These are phyloP conservation scores for Barbatosphaeria neglecta DNA, from an alignment of 495 filamentous ascomycete species.

Conservation along the genomic window DNA sequence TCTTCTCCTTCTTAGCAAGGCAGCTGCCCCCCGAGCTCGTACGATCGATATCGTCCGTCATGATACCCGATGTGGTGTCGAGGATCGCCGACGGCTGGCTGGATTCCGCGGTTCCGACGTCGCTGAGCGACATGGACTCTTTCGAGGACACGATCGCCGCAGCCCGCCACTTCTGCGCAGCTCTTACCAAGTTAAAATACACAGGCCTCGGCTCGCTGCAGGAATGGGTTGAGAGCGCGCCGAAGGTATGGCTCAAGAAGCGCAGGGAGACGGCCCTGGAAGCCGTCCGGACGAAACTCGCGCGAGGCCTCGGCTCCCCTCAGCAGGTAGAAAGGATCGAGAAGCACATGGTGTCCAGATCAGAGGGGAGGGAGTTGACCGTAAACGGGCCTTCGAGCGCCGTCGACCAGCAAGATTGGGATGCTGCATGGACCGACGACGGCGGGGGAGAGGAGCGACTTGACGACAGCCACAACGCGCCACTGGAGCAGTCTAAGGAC, in stretches of 20 bases:
- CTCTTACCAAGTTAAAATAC: slow-evolving; percentile 52
- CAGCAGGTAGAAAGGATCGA: slow-evolving; percentile 72
- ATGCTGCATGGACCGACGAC: slow-evolving; percentile 57
- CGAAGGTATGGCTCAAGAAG: slow-evolving; percentile 76
- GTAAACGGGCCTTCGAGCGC: slow-evolving; percentile 36
- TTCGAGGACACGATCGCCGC: slow-evolving; percentile 55
- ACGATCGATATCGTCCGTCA: slow-evolving; percentile 46
- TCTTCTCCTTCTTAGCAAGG: slow-evolving; percentile 54
- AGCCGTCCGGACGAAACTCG: slow-evolving; percentile 54
- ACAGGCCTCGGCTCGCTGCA: slow-evolving; percentile 55
- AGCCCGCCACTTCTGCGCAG: slow-evolving; percentile 50
- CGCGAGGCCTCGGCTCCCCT: slow-evolving; percentile 47
- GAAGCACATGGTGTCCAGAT: slow-evolving; percentile 59
- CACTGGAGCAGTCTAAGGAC: neutral
- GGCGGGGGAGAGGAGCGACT: slow-evolving; percentile 30
- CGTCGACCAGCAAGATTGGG: slow-evolving; percentile 59
- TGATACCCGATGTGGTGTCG: slow-evolving; percentile 55
- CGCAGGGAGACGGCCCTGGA: slow-evolving; percentile 67
- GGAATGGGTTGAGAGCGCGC: slow-evolving; percentile 70
- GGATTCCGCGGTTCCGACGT: slow-evolving; percentile 59
- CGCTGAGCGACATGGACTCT: slow-evolving; percentile 51
- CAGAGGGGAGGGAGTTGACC: slow-evolving; percentile 49
- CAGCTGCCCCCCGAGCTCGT: slow-evolving; percentile 53
- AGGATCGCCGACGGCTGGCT: slow-evolving; percentile 64
- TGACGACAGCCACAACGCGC: slow-evolving; percentile 11